phyloP scores from a whole-genome alignment of 2,329 filamentous ascomycete genomes.

The Malbranchea zuffiana region DNA sequence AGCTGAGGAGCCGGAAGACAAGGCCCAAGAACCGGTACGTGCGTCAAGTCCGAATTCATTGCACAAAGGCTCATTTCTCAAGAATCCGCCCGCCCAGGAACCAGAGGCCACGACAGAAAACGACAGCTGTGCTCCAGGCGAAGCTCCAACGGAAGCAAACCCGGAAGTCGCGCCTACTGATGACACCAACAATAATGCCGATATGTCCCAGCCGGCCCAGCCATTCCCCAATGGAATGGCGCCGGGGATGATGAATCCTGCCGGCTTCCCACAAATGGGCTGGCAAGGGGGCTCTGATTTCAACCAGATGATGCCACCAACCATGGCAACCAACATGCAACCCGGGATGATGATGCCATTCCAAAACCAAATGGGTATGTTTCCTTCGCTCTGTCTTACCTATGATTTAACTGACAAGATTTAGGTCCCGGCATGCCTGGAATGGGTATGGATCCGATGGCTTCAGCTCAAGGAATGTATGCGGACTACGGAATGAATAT shows the following conservation, averaged over 20 bases:
- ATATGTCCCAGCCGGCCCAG: neutral
- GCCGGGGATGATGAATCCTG: constrained; percentile 36
- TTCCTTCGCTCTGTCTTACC: neutral
- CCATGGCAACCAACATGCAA: constrained; percentile 40
- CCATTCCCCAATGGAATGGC: constrained; percentile 23
- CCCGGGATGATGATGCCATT: constrained; percentile 42
- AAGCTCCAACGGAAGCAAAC: constrained; percentile 28
- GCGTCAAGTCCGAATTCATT: no score
- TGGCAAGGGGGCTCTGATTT: constrained; percentile 54
- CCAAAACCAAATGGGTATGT: constrained; percentile 84
- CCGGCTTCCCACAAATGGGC: constrained; percentile 48
- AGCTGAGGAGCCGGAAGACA: no score
- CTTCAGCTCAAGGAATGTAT: constrained; percentile 40
- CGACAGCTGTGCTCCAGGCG: neutral
- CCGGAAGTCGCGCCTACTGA: no score
- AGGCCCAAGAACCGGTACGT: no score
- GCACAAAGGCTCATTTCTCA: no score
- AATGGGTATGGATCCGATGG: constrained; percentile 64
- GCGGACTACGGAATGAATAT: constrained; percentile 57
- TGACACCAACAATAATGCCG: neutral
- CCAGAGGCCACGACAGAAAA: neutral
- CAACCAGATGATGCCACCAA: constrained; percentile 59
- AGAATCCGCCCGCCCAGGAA: no score
- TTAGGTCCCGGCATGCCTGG: constrained; percentile 55
- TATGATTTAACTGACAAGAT: neutral